These are phyloP conservation scores for Aegilops longissima DNA, from an alignment of 176 grass and related monocot species.

Conservation along the genomic window DNA sequence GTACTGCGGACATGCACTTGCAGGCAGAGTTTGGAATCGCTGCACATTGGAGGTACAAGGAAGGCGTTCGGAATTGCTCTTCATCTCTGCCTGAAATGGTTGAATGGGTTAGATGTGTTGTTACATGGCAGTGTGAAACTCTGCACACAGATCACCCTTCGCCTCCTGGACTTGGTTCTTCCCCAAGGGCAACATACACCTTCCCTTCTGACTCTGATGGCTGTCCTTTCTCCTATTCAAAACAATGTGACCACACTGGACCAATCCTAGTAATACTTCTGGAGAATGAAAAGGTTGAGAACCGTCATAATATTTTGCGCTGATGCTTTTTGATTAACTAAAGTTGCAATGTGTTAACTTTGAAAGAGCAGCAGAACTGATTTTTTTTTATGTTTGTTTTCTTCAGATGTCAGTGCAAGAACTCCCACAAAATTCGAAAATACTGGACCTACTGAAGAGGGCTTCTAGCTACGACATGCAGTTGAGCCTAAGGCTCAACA, in stretches of 20 bases:
- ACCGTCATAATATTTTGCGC: neutral
- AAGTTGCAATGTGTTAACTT: neutral
- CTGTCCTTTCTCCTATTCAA: slow-evolving; percentile 38
- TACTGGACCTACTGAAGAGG: slow-evolving; percentile 49
- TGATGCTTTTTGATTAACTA: neutral
- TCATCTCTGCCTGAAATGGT: slow-evolving; percentile 59
- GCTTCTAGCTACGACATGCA: slow-evolving; percentile 21
- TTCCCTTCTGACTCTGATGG: slow-evolving; percentile 35
- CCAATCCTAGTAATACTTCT: slow-evolving; percentile 54
- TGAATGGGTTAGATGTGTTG: slow-evolving; percentile 58
- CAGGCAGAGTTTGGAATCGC: slow-evolving; percentile 82
- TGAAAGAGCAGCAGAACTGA: slow-evolving; percentile 9
- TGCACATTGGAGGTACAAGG: slow-evolving; percentile 90
- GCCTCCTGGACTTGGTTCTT: slow-evolving; percentile 31
- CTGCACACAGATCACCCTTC: slow-evolving; percentile 35
- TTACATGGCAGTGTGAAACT: slow-evolving; percentile 57
- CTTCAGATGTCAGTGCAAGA: slow-evolving; percentile 73
- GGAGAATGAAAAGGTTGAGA: slow-evolving; percentile 57
- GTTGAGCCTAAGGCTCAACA: slow-evolving; percentile 45
- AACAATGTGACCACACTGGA: slow-evolving; percentile 40
- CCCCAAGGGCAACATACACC: slow-evolving; percentile 32
- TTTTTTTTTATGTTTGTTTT: slow-evolving; percentile 3
- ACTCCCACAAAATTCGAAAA: slow-evolving; percentile 43
- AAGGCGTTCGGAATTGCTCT: slow-evolving; percentile 34
- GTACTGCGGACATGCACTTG: slow-evolving; percentile 82